Base-by-base conservation (phyloP, 2,329 filamentous ascomycete species). In the Colletotrichum navitas region DNA sequence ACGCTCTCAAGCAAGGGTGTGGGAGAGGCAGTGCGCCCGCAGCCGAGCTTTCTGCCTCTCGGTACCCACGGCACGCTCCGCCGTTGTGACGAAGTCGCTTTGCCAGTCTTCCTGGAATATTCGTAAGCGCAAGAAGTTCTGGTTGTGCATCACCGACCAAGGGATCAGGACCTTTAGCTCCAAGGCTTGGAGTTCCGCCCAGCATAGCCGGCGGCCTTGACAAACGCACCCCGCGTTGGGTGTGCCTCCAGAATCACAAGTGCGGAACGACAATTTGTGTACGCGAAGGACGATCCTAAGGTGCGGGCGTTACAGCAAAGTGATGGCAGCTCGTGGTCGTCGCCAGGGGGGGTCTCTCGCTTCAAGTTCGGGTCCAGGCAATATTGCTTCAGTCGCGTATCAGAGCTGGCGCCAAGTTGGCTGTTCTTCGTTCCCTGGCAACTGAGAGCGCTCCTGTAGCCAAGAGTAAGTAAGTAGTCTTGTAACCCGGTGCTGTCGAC, bases 231-330 rank as follows among this genome's bases (percentile, higher is more conserved):
- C 10, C 24, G n/a, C 18, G 14, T n/a, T 26, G 56, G 49, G 36
- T 43, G 45, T 63, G 18, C 12, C 47, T 16, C 36, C 24, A 43
- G 36, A 43, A 14, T 41, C 12, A 18, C 18, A 24, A 51, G 36
- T 41, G 34, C 34, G 45, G 45, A 36, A 21, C 6, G 8, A n/a
- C 16, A 12, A 39, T 49, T 51, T 21, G 55, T 36, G n/a, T 56
- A 45, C 21, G 47, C 34, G 36, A 62, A 39, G 54, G 47, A 26
- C 34, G 14, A 51, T 41, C 60, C 60, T 56, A 36, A 32, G 36
- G 39, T 60, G 60, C 60, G 62, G 61, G 70, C 68, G 68, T 71
- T 60, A 41, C 32, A 63, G 65, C 39, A 63, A 36, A 63, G 65
- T 63, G 43, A 71, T 68, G 65, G 54, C 64, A 29, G 56, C 60